Evolutionary conservation across 2,329 filamentous ascomycete genomes (phyloP).

Genomic region (Fusarium albidum): DNA sequence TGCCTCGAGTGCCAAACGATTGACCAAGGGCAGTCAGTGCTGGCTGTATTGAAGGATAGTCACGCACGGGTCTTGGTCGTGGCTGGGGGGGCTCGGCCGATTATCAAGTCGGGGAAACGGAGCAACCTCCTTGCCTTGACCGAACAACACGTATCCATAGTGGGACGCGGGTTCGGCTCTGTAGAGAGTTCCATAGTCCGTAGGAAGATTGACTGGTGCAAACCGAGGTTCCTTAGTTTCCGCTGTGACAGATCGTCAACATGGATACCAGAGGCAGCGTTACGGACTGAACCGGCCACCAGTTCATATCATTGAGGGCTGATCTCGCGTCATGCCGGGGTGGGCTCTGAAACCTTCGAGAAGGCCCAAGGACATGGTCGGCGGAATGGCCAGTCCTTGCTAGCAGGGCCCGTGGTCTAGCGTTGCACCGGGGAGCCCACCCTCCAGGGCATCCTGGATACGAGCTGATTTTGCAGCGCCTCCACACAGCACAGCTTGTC

Average conservation of each 20-base stretch:
- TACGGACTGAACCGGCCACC: slow-evolving; percentile 29
- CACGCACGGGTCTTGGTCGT: too few species aligned
- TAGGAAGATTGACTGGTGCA: slow-evolving; percentile 11
- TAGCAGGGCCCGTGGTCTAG: slow-evolving; percentile 33
- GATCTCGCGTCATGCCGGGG: slow-evolving; percentile 40
- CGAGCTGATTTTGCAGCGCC: slow-evolving; percentile 37
- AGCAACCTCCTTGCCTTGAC: slow-evolving; percentile 8
- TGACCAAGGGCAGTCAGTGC: background rate
- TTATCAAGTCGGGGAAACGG: slow-evolving; percentile 3
- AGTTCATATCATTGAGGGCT: slow-evolving; percentile 36
- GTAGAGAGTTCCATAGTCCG: slow-evolving; percentile 1
- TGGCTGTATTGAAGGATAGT: background rate
- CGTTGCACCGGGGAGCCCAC: slow-evolving; percentile 22
- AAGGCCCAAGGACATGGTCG: slow-evolving; percentile 44
- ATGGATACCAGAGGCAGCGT: slow-evolving; percentile 31
- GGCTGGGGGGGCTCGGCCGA: too few species aligned
- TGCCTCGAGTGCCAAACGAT: too few species aligned
- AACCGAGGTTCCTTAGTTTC: slow-evolving; percentile 26
- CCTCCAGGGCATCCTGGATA: slow-evolving; percentile 25
- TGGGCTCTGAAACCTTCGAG: slow-evolving; percentile 42
- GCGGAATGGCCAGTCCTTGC: slow-evolving; percentile 37
- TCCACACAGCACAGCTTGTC: slow-evolving; percentile 24
- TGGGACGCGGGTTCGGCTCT: slow-evolving; percentile 3
- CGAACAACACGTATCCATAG: too few species aligned
- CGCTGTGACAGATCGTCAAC: slow-evolving; percentile 35